A percentile compares a stretch with the other conserved stretches of the same genome.
These are phyloP conservation scores for Diutina neorugosa DNA, from an alignment of 1,139 yeast species.

Conservation along the genomic window DNA sequence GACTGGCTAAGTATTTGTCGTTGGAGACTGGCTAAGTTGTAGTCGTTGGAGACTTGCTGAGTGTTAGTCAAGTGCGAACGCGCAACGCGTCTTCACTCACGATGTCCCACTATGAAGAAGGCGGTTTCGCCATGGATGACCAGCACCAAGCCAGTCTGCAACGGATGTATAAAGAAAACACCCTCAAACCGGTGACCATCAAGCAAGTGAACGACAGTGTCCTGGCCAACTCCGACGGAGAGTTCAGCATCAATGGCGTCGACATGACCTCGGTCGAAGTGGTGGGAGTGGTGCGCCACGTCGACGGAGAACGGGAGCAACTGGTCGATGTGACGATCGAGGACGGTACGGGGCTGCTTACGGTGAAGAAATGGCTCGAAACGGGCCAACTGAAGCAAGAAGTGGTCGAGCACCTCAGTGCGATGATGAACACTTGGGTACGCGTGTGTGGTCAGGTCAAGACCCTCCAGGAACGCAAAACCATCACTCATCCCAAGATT, in stretches of 20 bases:
- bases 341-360: constrained; percentile 76
- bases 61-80: too few relatives aligned
- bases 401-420: constrained; percentile 22
- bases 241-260: constrained; percentile 53
- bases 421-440: constrained; percentile 38
- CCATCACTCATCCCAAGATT: constrained; percentile 53
- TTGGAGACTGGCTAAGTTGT: too few relatives aligned
- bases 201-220: constrained; percentile 62
- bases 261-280: constrained; percentile 49
- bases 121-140: not conserved
- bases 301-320: constrained; percentile 40
- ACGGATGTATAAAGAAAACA: not conserved
- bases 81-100: not conserved
- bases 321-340: constrained; percentile 50
- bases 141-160: not conserved
- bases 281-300: constrained; percentile 54
- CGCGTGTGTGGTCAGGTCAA: constrained; percentile 62
- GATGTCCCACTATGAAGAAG: not conserved
- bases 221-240: constrained; percentile 62
- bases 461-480: constrained; percentile 55
- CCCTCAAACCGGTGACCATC: constrained; percentile 73
- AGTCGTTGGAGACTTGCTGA: too few relatives aligned
- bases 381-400: constrained; percentile 26
- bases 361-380: constrained; percentile 60
- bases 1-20: too few relatives aligned